These are phyloP conservation scores for Phialocephala subalpina DNA, from an alignment of 2,329 filamentous ascomycete species.

Conservation along the genomic window DNA sequence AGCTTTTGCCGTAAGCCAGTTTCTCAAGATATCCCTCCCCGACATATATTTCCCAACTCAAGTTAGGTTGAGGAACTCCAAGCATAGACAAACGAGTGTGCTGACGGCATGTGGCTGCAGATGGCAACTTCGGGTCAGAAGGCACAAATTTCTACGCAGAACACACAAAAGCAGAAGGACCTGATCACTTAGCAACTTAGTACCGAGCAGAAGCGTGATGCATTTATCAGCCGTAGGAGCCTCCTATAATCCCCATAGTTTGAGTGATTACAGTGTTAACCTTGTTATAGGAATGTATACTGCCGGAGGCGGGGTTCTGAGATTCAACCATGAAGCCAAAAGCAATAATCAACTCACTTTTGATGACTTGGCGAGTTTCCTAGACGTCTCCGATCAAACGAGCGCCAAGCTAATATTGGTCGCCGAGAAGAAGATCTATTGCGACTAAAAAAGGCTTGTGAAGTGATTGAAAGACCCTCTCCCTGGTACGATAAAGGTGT, in stretches of 20 bases:
- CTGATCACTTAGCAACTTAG: not conserved
- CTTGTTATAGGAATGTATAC: not conserved
- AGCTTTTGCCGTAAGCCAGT: not conserved
- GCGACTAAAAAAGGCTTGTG: not conserved
- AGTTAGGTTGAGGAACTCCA: too few relatives aligned
- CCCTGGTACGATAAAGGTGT: too few relatives aligned
- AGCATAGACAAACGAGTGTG: too few relatives aligned
- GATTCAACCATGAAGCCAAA: not conserved
- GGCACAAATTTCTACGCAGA: not conserved
- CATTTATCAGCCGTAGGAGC: not conserved
- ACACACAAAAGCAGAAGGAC: not conserved
- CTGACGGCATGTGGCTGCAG: too few relatives aligned
- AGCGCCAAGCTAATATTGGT: too few relatives aligned
- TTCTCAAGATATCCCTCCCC: too few relatives aligned
- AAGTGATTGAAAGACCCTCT: not conserved
- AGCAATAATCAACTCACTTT: too few relatives aligned
- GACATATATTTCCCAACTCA: too few relatives aligned
- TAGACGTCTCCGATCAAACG: too few relatives aligned
- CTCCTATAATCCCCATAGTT: not conserved
- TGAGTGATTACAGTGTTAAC: not conserved
- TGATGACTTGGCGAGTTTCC: too few relatives aligned
- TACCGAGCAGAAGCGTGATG: not conserved
- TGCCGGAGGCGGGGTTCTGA: not conserved
- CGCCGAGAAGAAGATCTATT: constrained; percentile 7
- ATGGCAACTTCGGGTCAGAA: not conserved